Conservation (phyloP, 2,329 filamentous ascomycete species). For the Aspergillus nomiae region DNA sequence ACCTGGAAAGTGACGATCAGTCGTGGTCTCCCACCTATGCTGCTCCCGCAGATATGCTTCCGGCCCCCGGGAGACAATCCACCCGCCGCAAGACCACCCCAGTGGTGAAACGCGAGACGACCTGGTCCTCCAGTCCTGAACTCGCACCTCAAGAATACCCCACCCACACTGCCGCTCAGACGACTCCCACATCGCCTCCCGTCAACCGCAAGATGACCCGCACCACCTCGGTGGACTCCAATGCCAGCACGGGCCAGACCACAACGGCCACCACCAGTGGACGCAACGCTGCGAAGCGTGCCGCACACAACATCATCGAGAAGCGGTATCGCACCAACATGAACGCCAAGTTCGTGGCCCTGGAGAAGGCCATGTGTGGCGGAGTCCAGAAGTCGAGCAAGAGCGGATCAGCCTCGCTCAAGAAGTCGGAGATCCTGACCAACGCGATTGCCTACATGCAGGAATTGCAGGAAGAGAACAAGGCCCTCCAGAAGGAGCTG, state of each 20-base stretch:
- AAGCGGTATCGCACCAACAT: conserved; percentile 47
- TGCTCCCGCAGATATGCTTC: conserved; percentile 19
- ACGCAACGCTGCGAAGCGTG: conserved; percentile 42
- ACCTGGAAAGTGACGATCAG: conserved; percentile 39
- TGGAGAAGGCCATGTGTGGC: conserved; percentile 40
- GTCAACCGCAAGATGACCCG: conserved; percentile 26
- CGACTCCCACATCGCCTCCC: conserved; percentile 9
- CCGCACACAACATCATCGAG: conserved; percentile 45
- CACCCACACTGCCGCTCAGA: conserved; percentile 15
- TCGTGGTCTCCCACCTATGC: conserved; percentile 30
- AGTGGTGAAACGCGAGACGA: conserved; percentile 14
- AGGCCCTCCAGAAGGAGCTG: conserved; percentile 35
- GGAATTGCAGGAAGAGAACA: conserved; percentile 37
- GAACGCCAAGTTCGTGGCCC: conserved; percentile 44
- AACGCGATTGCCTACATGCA: conserved; percentile 42
- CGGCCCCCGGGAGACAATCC: conserved; percentile 6
- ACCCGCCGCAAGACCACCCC: conserved; percentile 13
- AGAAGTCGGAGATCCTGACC: conserved; percentile 41
- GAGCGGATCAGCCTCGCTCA: conserved; percentile 35
- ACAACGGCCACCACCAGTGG: conserved; percentile 13
- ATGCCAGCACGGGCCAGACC: conserved; percentile 22
- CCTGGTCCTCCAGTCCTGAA: conserved; percentile 33
- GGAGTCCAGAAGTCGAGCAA: conserved; percentile 27
- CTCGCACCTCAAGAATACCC: conserved; percentile 28
- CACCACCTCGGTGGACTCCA: conserved; percentile 30